phyloP scores from a whole-genome alignment of 139 green algal genomes.

The Gonium pectorale region DNA sequence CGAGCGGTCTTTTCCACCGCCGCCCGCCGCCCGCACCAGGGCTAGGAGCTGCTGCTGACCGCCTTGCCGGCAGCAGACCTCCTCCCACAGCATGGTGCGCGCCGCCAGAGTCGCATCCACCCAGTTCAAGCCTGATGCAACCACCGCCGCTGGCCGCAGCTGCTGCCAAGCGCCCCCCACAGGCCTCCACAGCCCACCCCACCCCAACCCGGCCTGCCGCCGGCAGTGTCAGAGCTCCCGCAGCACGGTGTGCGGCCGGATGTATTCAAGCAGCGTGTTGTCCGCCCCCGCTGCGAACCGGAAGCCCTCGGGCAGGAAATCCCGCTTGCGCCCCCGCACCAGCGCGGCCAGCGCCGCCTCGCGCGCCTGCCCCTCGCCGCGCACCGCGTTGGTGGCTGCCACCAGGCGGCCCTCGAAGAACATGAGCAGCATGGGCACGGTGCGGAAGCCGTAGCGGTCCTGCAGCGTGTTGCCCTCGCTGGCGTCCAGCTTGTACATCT shows the following conservation, averaged over 20 bases:
- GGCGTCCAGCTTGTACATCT: slow-evolving; percentile 66
- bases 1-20: too few relatives aligned
- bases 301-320: slow-evolving; percentile 53
- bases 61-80: too few relatives aligned
- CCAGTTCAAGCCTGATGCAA: too few relatives aligned
- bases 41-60: too few relatives aligned
- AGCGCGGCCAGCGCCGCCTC: slow-evolving; percentile 41
- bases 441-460: slow-evolving; percentile 58
- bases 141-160: too few relatives aligned
- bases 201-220: too few relatives aligned
- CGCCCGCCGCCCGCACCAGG: too few relatives aligned
- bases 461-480: slow-evolving; percentile 59
- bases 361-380: slow-evolving; percentile 28
- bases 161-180: too few relatives aligned
- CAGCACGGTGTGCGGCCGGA: slow-evolving; percentile 31
- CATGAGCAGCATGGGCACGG: slow-evolving; percentile 65
- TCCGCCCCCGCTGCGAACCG: slow-evolving; percentile 29
- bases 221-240: slow-evolving; percentile 31
- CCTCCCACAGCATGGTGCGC: too few relatives aligned
- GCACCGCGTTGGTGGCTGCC: slow-evolving; percentile 49
- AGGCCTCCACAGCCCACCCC: too few relatives aligned
- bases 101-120: too few relatives aligned
- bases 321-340: slow-evolving; percentile 37
- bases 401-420: slow-evolving; percentile 62
- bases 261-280: slow-evolving; percentile 60